Conservation (phyloP, 208 protist species). For the Wallacemonas sp. region DNA sequence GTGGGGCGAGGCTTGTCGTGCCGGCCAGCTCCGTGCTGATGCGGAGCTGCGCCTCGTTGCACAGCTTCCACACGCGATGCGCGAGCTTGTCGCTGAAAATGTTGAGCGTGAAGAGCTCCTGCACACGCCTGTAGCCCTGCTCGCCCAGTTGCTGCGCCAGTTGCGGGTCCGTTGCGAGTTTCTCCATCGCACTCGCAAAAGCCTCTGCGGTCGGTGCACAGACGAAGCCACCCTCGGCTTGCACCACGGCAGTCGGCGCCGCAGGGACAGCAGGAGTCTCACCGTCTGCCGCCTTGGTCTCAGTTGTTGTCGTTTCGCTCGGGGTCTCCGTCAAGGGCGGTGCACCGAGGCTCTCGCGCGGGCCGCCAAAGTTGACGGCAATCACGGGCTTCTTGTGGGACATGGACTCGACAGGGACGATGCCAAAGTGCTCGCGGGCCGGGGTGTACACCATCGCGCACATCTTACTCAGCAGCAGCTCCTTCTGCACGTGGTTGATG, state of each 20-base stretch:
- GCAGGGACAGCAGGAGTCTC: no score
- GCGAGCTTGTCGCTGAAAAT: slow-evolving; percentile 59
- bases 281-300: no score
- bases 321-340: no score
- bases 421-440: slow-evolving; percentile 96
- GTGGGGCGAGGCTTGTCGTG: neutral
- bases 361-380: slow-evolving; percentile 93
- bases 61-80: slow-evolving; percentile 26
- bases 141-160: slow-evolving; percentile 39
- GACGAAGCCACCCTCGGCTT: slow-evolving; percentile 51
- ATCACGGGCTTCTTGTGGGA: slow-evolving; percentile 77
- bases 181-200: slow-evolving; percentile 63
- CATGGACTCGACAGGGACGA: slow-evolving; percentile 91
- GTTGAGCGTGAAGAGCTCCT: slow-evolving; percentile 48
- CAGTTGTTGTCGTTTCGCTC: no score
- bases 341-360: slow-evolving; percentile 87
- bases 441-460: slow-evolving; percentile 94
- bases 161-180: slow-evolving; percentile 32
- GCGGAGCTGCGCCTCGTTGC: neutral
- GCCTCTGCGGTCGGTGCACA: slow-evolving; percentile 56
- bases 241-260: slow-evolving; percentile 16
- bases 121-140: slow-evolving; percentile 42
- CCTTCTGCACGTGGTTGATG: slow-evolving; percentile 77
- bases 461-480: slow-evolving; percentile 68
- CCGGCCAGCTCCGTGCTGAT: neutral